Percentiles rank a stretch among this genome's conserved stretches.
Conservation (phyloP, 192 early-diverging fungal genomes). For the Backusella tarrabulga region DNA sequence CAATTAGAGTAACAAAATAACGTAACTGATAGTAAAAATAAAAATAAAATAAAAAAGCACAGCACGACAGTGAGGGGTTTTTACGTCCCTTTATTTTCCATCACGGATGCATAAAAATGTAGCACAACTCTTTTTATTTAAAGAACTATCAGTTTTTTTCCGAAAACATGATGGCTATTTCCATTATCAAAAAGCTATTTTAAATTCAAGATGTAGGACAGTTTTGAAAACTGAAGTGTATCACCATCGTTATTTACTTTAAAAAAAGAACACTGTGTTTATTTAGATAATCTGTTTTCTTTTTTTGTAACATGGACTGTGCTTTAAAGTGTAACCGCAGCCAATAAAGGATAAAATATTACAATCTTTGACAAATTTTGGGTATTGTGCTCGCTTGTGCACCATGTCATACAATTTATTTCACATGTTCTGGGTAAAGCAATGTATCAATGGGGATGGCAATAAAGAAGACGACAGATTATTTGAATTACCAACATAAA, state of each 20-base stretch:
- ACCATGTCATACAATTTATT: too few species aligned
- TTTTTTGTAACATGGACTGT: slow-evolving; percentile 2
- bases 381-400: too few species aligned
- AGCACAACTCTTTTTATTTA: neutral
- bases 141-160: neutral
- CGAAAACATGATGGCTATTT: neutral
- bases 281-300: neutral
- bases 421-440: too few species aligned
- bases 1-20: too few species aligned
- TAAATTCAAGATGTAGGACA: neutral
- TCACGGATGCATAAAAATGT: neutral
- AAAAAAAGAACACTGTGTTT: neutral
- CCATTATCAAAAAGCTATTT: neutral
- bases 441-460: too few species aligned
- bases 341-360: too few species aligned
- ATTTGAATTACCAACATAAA: too few species aligned
- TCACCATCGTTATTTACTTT: neutral
- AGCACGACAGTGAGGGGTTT: neutral
- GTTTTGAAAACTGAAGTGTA: neutral
- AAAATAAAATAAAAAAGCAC: too few species aligned
- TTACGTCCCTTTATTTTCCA: neutral
- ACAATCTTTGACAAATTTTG: too few species aligned
- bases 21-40: too few species aligned
- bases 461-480: too few species aligned
- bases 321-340: neutral